Evolutionary conservation across 805 yeast genomes (phyloP).

Genomic region (Naumovozyma dairenensis): DNA sequence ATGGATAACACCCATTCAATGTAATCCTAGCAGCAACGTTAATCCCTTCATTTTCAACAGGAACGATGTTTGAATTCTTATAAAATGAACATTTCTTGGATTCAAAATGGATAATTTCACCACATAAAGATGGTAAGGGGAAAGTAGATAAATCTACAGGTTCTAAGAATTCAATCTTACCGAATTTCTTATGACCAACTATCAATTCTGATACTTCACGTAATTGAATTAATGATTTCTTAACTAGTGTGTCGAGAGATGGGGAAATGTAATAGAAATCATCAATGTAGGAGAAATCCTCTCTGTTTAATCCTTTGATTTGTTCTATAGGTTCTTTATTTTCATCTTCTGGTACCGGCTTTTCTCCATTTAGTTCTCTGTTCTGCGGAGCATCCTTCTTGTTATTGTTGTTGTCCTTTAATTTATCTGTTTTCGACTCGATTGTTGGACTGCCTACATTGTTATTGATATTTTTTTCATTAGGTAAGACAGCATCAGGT

Average conservation of each 20-base stretch:
- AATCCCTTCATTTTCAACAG: conserved; percentile 69
- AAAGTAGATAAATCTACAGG: conserved; percentile 76
- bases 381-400: too few relatives aligned
- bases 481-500: too few relatives aligned
- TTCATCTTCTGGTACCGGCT: too few relatives aligned
- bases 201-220: conserved; percentile 52
- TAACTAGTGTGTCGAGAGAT: conserved; percentile 47
- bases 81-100: conserved; percentile 57
- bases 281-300: conserved; percentile 42
- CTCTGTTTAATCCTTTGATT: conserved; percentile 25
- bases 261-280: conserved; percentile 87
- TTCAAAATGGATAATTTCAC: conserved; percentile 51
- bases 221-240: conserved; percentile 51
- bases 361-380: too few relatives aligned
- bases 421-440: too few relatives aligned
- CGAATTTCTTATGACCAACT: conserved; percentile 66
- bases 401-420: too few relatives aligned
- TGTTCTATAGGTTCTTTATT: too few relatives aligned
- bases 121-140: conserved; percentile 51
- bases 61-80: conserved; percentile 53
- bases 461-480: too few relatives aligned
- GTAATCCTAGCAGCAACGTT: conserved; percentile 67
- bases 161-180: conserved; percentile 59
- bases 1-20: conserved; percentile 71
- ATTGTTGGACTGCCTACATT: too few relatives aligned